phyloP scores from a whole-genome alignment of 148 eudicot genomes.

The Suaeda aralocaspica region DNA sequence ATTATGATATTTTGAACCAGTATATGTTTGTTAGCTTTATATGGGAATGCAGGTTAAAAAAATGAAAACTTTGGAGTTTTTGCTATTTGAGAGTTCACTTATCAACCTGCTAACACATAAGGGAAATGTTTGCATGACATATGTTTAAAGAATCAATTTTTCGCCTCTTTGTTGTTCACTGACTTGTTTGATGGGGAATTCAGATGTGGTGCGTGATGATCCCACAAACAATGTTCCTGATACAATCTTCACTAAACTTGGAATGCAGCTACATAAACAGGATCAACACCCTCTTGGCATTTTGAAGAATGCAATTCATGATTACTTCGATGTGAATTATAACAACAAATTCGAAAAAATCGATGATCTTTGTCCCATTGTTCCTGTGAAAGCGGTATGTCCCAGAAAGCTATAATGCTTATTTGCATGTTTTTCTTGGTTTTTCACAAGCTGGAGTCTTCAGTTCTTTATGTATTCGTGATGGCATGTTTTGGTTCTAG shows the following conservation, averaged over 20 bases:
- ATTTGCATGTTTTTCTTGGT: conserved; percentile 6
- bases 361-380: conserved; percentile 69
- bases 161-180: neutral
- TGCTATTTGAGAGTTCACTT: neutral
- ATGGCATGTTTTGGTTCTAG: neutral
- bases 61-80: neutral
- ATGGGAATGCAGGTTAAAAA: conserved; percentile 2
- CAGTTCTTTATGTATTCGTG: no score
- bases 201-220: conserved; percentile 90
- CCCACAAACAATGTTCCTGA: conserved; percentile 95
- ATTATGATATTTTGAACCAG: neutral
- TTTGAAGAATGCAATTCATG: conserved; percentile 82
- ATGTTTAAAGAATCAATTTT: conserved; percentile 3
- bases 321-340: conserved; percentile 72
- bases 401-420: no score
- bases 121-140: conserved; percentile 9
- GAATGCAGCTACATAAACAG: conserved; percentile 84
- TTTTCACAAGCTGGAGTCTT: no score
- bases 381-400: conserved; percentile 33
- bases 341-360: conserved; percentile 69
- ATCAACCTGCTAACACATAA: neutral
- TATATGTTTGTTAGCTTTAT: neutral
- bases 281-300: conserved; percentile 88
- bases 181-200: conserved; percentile 19
- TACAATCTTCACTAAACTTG: conserved; percentile 78